Evolutionary conservation across 768 basidiomycete species (phyloP).

Genomic region (Boletus vermiculosoides): DNA sequence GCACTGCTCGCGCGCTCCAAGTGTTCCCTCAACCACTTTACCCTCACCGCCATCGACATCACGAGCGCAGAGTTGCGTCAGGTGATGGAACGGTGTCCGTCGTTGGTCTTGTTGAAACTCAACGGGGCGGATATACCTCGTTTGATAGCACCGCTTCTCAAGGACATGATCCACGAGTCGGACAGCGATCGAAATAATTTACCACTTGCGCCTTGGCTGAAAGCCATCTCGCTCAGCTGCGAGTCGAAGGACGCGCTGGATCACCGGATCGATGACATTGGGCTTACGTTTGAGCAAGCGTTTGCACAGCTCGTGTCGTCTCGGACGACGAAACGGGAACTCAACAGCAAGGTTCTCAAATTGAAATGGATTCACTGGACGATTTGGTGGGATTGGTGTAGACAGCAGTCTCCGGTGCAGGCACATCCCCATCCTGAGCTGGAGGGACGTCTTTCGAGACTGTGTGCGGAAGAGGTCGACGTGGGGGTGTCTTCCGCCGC

Average conservation of each 20-base stretch:
- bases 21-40: conserved; percentile 32
- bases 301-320: conserved; percentile 25
- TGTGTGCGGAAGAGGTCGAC: conserved; percentile 29
- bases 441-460: conserved; percentile 20
- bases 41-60: conserved; percentile 28
- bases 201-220: conserved; percentile 30
- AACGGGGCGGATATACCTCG: conserved; percentile 26
- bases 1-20: conserved; percentile 26
- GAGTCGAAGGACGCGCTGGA: conserved; percentile 28
- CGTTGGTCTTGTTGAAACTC: conserved; percentile 29
- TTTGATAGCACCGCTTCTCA: conserved; percentile 22
- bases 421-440: conserved; percentile 23
- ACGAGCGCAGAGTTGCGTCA: conserved; percentile 22
- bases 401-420: conserved; percentile 20
- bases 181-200: conserved; percentile 15
- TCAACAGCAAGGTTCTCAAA: conserved; percentile 25
- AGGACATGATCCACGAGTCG: conserved; percentile 23
- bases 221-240: conserved; percentile 31
- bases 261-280: conserved; percentile 17
- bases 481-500: conserved; percentile 30
- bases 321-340: conserved; percentile 26
- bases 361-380: conserved; percentile 35
- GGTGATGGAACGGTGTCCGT: conserved; percentile 31
- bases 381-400: conserved; percentile 31
- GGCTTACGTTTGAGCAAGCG: conserved; percentile 29